Evolutionary conservation across 805 yeast genomes (phyloP), one percentile per base, ranked within the genome.

Genomic region (Middelhovenomyces tepae): DNA sequence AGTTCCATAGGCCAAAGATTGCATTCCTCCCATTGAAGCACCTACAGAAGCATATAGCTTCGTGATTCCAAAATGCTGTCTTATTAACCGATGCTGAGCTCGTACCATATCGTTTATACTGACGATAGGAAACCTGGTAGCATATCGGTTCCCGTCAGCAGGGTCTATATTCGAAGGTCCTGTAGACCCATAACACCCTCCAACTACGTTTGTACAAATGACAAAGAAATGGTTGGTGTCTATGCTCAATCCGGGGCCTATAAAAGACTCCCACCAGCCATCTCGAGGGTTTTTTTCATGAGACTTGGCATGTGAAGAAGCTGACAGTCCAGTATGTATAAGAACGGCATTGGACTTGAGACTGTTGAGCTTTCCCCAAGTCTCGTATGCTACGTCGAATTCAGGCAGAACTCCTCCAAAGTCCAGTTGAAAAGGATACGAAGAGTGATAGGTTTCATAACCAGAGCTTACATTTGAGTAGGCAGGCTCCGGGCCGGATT

Each of bases 11-110:
- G 95, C 94, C 35, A 87, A 65, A 6, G 89, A 77, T 60, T 86
- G 95, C 95, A 87, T 85, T n/a, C 95, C 96, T n/a, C 96, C 96
- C 93, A 87, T 83, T 0, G 94, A 83, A 2, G 94, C 78, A 4
- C 96, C 96, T 5, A 87, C 74, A 1, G 84, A 71, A 2, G 94
- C 94, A 54, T 74, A 72, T 16, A 87, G 58, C 51, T 73, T 78
- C 1, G 47, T 30, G 19, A 80, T 78, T 1, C 77, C 76, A 37
- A 86, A 73, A 28, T 69, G 73, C 28, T 75, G 69, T 17, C 57
- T 60, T 13, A 87, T 64, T 27, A 87, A 59, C 32, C 80, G 65
- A 37, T 82, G 68, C 59, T 87, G 96, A 0, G 93, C 94, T 34
- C 95, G 64, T 2, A 83, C 83, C 94, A 87, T 86, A 54, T 87